Evolutionary conservation across 441 rosid species (phyloP), one percentile per base, ranked within the genome.

Genomic region (Euphorbia celastroides): DNA sequence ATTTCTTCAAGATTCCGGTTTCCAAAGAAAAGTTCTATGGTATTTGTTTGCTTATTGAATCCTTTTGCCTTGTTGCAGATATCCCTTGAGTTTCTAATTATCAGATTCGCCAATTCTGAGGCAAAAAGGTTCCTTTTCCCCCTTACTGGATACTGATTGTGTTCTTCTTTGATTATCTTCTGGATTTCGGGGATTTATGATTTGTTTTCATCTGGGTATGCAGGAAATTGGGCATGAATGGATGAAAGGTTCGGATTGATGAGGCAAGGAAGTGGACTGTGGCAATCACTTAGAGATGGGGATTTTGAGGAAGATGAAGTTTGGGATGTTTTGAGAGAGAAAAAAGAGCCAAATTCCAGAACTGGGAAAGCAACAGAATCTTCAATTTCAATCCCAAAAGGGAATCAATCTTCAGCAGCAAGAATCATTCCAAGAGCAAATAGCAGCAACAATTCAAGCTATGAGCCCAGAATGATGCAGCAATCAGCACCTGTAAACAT

Each of bases 221-320:
- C 32, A 73, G 77, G 76, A 52, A 62, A 55, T 1, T 44, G n/a
- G n/a, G 66, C 17, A 52, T 46, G 42, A 22, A 83, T 78, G 88
- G 84, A 78, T 32, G 62, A 69, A 57, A 74, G 78, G 63, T 57
- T 75, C 72, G 80, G 70, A 64, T 72, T 75, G 56, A 67, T 68
- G 30, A 78, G 77, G 72, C 80, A 82, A 38, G 62, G 83, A n/a
- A 78, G 83, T 65, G 82, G 82, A n/a, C 31, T 82, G 34, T 85
- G 88, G 88, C 79, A 80, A 74, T 78, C 87, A 7, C 51, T 85
- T 30, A 77, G 78, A 73, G 89, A 86, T 70, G 87, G 80, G 31
- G 96, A 89, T 57, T 84, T 85, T 68, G 85, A 89, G 60, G 98
- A 89, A 80, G 85, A 78, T 62, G 96, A 89, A 57, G 85, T 88